Conservation (phyloP, 164 flowering plant genomes). For the Berberis thunbergii region DNA sequence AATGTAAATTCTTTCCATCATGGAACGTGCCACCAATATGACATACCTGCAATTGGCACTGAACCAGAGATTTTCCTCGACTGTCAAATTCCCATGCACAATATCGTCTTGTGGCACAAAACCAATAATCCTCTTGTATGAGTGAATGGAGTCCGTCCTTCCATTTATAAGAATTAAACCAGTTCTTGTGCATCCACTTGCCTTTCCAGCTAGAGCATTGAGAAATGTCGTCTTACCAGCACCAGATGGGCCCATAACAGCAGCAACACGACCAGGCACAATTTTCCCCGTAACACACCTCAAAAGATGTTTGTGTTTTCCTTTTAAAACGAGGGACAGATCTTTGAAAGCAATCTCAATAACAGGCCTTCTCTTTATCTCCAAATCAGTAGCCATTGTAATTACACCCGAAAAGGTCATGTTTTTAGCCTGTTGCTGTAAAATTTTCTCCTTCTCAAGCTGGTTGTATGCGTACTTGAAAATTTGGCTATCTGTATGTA, state of each 20-base stretch:
- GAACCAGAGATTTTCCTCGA: slow-evolving; percentile 94
- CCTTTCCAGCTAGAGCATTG: slow-evolving; percentile 83
- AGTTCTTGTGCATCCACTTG: slow-evolving; percentile 54
- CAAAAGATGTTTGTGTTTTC: slow-evolving; percentile 69
- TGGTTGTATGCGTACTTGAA: slow-evolving; percentile 97
- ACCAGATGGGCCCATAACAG: slow-evolving; percentile 99
- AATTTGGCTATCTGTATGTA: slow-evolving; percentile 85
- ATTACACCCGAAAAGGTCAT: slow-evolving; percentile 84
- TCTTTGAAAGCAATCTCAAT: slow-evolving; percentile 94
- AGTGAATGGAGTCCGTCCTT: slow-evolving; percentile 58
- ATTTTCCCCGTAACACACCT: slow-evolving; percentile 89
- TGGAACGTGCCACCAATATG: slow-evolving; percentile 1
- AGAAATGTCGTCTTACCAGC: slow-evolving; percentile 99
- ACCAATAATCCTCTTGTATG: slow-evolving; percentile 84
- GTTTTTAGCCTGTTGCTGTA: slow-evolving; percentile 63
- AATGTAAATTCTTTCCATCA: not conserved
- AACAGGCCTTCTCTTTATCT: slow-evolving; percentile 57
- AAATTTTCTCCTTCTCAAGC: slow-evolving; percentile 93
- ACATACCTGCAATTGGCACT: slow-evolving; percentile 92
- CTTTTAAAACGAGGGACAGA: slow-evolving; percentile 76
- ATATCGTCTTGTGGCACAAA: slow-evolving; percentile 99
- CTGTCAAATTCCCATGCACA: slow-evolving; percentile 97
- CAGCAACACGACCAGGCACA: slow-evolving; percentile 84
- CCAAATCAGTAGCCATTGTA: slow-evolving; percentile 77
- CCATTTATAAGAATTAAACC: slow-evolving; percentile 86